A percentile compares a stretch with the other conserved stretches of the same genome.
These are phyloP conservation scores for Acanthamoeba triangularis DNA, from an alignment of 208 protist species.

Conservation along the genomic window DNA sequence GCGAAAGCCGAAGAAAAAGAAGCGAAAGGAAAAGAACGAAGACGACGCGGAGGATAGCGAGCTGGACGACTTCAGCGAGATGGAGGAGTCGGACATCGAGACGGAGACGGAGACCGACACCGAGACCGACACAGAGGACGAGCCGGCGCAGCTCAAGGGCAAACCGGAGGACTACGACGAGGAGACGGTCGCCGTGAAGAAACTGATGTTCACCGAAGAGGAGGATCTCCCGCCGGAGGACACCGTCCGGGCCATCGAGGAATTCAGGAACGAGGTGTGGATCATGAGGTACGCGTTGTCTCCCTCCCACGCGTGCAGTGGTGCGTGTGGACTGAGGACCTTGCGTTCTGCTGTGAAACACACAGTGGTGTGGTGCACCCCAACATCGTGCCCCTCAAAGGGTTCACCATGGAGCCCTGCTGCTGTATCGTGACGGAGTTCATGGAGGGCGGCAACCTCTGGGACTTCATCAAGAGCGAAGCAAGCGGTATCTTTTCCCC, in stretches of 20 bases:
- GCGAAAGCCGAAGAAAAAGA: neutral
- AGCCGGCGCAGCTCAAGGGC: neutral
- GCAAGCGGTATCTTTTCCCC: neutral
- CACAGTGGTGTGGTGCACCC: slow-evolving; percentile 65
- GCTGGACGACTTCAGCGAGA: neutral
- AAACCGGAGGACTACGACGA: slow-evolving; percentile 7
- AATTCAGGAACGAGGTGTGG: slow-evolving; percentile 70
- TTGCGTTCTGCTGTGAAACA: neutral
- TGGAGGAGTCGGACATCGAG: neutral
- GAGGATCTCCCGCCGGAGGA: slow-evolving; percentile 40
- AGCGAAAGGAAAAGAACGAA: neutral
- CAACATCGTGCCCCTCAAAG: slow-evolving; percentile 64
- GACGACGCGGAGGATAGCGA: neutral
- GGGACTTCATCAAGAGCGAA: slow-evolving; percentile 33
- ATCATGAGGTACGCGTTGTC: slow-evolving; percentile 27
- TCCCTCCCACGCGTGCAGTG: neutral
- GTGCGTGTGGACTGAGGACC: neutral
- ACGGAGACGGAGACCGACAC: neutral
- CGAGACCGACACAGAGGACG: slow-evolving; percentile 20
- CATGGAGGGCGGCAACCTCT: slow-evolving; percentile 28
- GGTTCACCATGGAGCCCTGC: slow-evolving; percentile 65
- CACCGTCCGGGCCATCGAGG: slow-evolving; percentile 22
- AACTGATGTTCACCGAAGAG: slow-evolving; percentile 71
- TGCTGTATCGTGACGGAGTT: slow-evolving; percentile 74
- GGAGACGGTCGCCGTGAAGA: slow-evolving; percentile 64